Evolutionary conservation across 2,329 filamentous ascomycete species (phyloP).

Genomic region (Basipetospora chlamydospora): DNA sequence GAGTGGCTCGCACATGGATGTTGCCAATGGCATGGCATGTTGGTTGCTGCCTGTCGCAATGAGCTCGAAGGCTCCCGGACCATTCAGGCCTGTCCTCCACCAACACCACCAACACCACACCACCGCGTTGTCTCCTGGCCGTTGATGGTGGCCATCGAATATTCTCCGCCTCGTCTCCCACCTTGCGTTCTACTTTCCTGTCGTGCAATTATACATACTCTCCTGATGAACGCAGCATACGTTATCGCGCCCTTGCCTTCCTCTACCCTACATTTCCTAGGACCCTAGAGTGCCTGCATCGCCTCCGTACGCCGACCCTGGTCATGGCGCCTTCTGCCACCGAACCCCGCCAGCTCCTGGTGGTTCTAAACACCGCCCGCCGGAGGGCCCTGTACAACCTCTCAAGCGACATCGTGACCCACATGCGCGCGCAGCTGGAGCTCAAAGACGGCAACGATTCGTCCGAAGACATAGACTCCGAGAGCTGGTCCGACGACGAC

Average conservation of each 20-base stretch:
- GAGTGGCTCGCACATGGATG: no score
- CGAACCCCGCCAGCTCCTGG: conserved; percentile 39
- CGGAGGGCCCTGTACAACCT: conserved; percentile 37
- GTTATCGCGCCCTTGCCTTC: background rate
- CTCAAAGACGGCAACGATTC: conserved; percentile 16
- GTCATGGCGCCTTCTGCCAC: conserved; percentile 38
- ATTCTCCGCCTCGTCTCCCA: background rate
- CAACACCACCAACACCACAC: no score
- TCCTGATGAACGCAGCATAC: no score
- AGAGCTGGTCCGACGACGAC: conserved; percentile 7
- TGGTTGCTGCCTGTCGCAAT: no score
- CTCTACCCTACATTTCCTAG: background rate
- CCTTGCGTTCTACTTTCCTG: background rate
- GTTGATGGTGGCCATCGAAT: no score
- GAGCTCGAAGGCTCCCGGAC: no score
- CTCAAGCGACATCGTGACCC: conserved; percentile 33
- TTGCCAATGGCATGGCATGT: no score
- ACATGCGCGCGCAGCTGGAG: conserved; percentile 38
- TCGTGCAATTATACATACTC: no score
- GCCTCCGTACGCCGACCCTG: conserved; percentile 4
- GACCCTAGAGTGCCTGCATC: background rate
- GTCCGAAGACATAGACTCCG: conserved; percentile 7
- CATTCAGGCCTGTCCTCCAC: no score
- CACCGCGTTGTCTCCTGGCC: no score
- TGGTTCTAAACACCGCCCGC: conserved; percentile 36